Conservation (phyloP, 139 green algal species). For the Ettlia oleoabundans region DNA sequence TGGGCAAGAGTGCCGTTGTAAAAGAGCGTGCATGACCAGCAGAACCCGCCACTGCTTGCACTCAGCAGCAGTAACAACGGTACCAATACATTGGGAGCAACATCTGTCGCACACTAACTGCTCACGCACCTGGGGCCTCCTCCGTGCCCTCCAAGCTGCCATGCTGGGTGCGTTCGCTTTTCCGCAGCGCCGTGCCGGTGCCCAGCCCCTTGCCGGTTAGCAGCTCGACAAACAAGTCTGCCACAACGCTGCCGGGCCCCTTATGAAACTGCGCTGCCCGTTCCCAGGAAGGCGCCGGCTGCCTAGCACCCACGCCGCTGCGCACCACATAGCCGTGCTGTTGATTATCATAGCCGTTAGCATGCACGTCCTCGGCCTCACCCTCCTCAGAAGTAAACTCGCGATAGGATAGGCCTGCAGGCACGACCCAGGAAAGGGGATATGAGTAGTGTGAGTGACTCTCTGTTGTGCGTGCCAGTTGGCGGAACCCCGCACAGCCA, state of each 20-base stretch:
- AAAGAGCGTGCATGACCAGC: too few species aligned
- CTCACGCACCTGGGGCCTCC: background rate
- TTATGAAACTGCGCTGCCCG: background rate
- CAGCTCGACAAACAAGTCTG: slow-evolving; percentile 20
- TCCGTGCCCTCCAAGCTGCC: too few species aligned
- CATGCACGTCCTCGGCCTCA: background rate
- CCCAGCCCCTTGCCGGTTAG: slow-evolving; percentile 24
- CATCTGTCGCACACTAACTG: too few species aligned
- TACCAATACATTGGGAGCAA: too few species aligned
- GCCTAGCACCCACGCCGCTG: background rate
- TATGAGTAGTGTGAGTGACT: too few species aligned
- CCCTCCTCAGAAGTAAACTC: background rate
- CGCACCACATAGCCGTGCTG: background rate
- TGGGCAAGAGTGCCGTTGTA: too few species aligned
- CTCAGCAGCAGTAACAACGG: too few species aligned
- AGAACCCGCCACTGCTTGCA: too few species aligned
- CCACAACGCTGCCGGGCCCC: background rate
- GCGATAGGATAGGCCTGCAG: background rate
- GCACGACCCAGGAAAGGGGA: too few species aligned
- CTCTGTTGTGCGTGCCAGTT: too few species aligned
- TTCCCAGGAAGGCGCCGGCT: background rate
- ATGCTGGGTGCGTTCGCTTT: background rate
- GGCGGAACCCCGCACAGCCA: too few species aligned
- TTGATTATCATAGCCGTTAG: background rate
- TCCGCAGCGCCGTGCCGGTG: slow-evolving; percentile 20